phyloP scores from a whole-genome alignment of 2,329 filamentous ascomycete genomes.

The Cladosporium sp. region DNA sequence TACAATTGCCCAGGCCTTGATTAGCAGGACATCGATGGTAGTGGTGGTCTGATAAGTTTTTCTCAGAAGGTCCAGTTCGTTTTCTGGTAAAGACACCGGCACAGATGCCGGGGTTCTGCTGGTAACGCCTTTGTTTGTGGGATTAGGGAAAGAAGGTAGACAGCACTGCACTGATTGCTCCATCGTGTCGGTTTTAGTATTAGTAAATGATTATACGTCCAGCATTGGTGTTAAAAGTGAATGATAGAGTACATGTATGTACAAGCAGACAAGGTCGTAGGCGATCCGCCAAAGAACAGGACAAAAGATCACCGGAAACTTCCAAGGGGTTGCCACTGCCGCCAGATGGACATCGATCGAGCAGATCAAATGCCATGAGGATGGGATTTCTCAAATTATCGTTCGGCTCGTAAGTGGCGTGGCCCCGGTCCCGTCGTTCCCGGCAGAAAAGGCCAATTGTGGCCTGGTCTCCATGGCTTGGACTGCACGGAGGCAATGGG shows the following conservation, averaged over 20 bases:
- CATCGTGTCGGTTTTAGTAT: slow-evolving; percentile 1
- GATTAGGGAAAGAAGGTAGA: slow-evolving; percentile 6
- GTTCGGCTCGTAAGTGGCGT: neutral
- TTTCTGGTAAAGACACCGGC: slow-evolving; percentile 8
- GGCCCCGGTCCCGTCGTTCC: neutral
- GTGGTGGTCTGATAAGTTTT: slow-evolving; percentile 2
- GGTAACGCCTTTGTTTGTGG: neutral
- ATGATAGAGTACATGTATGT: neutral
- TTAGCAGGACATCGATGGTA: slow-evolving; percentile 5
- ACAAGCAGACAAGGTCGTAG: neutral
- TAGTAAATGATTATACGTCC: slow-evolving; percentile 4
- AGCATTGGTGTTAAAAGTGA: neutral
- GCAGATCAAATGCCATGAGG: neutral
- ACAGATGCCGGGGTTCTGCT: slow-evolving; percentile 7
- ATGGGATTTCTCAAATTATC: neutral
- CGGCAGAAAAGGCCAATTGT: slow-evolving; percentile 3
- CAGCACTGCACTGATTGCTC: slow-evolving; percentile 10
- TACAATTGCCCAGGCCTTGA: slow-evolving; percentile 9
- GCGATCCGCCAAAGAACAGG: neutral
- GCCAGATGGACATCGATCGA: slow-evolving; percentile 4
- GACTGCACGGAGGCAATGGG: slow-evolving; percentile 6
- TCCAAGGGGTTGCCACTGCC: neutral
- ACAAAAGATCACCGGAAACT: neutral
- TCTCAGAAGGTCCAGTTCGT: slow-evolving; percentile 10
- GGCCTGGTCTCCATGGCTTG: neutral